A percentile compares a stretch with the other conserved stretches of the same genome.
Evolutionary conservation across 73 alveolate genomes (phyloP).

Genomic region (Durusdinium trenchii): DNA sequence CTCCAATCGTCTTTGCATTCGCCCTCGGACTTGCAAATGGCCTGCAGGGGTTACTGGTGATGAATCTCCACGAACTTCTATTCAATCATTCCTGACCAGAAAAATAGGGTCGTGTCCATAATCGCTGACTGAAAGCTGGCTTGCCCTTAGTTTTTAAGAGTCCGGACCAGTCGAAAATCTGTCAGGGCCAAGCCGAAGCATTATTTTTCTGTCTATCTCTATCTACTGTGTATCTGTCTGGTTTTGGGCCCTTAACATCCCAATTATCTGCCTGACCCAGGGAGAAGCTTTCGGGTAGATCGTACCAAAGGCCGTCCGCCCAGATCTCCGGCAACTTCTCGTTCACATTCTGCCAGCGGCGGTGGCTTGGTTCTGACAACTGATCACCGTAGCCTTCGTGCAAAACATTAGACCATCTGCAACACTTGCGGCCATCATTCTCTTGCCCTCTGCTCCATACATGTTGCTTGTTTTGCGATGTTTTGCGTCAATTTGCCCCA

Average conservation of each 20-base stretch:
- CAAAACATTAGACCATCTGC: background rate
- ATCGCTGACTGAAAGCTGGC: too few relatives aligned
- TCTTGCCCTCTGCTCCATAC: background rate
- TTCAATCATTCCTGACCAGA: background rate
- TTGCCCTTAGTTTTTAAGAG: too few relatives aligned
- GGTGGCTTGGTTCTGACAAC: background rate
- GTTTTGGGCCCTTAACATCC: background rate
- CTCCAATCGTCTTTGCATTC: constrained; percentile 19
- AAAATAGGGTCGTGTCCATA: background rate
- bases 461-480: background rate
- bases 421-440: background rate
- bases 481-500: background rate
- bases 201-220: background rate
- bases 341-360: background rate
- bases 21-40: constrained; percentile 37
- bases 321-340: background rate
- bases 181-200: background rate
- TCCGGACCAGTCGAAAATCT: background rate
- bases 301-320: constrained; percentile 77
- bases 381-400: background rate
- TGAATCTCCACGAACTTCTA: background rate
- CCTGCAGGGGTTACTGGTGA: background rate
- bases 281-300: background rate
- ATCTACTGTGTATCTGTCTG: background rate
- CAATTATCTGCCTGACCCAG: background rate